Evolutionary conservation across 2,329 filamentous ascomycete species (phyloP).

Genomic region (Colletotrichum tamarilloi): DNA sequence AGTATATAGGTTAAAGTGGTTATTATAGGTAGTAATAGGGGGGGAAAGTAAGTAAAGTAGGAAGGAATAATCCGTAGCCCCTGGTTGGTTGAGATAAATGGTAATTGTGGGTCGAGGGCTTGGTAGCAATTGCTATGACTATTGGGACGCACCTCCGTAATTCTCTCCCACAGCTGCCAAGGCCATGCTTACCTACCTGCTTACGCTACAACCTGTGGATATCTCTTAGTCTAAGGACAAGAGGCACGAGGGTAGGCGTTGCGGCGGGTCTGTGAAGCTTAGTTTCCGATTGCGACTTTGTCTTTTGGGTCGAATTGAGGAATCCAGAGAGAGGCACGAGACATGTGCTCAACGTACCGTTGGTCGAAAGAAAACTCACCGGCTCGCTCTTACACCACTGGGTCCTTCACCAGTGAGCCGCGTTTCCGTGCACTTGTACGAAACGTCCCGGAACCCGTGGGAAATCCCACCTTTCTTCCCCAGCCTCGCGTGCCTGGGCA

Average conservation of each 20-base stretch:
- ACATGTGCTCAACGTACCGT: conserved; percentile 30
- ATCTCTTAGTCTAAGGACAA: conserved; percentile 5
- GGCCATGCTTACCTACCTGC: conserved; percentile 10
- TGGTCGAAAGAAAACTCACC: neutral
- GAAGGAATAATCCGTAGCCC: no score
- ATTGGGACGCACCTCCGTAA: no score
- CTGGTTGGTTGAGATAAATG: no score
- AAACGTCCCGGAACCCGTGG: neutral
- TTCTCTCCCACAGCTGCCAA: neutral
- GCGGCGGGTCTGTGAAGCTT: neutral
- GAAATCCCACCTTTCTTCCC: neutral
- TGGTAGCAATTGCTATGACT: no score
- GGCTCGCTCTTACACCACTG: no score
- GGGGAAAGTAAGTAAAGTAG: no score
- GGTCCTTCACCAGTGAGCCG: neutral
- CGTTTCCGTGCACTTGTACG: neutral
- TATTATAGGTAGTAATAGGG: no score
- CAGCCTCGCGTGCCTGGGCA: neutral
- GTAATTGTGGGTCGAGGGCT: no score
- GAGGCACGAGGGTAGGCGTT: neutral
- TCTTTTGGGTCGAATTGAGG: neutral
- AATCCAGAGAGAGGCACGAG: conserved; percentile 24
- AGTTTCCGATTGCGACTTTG: conserved; percentile 3
- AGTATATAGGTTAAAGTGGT: no score
- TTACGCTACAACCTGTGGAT: neutral